These are phyloP conservation scores for Yamadazyma jaroonii DNA, from an alignment of 1,139 yeast species.

Conservation along the genomic window DNA sequence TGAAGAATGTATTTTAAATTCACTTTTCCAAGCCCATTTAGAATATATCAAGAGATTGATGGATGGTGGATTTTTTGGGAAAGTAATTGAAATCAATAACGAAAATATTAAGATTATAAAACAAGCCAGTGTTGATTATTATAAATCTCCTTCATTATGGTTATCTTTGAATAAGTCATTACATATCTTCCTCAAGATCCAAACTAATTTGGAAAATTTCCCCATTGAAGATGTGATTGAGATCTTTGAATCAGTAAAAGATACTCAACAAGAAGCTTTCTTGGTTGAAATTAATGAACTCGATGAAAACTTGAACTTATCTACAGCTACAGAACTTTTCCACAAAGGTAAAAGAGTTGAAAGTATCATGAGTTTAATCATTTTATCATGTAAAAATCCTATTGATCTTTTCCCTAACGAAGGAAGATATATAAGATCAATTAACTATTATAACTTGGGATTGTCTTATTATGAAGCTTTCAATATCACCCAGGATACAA, in stretches of 20 bases:
- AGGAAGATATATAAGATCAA: slow-evolving; percentile 54
- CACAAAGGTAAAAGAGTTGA: slow-evolving; percentile 16
- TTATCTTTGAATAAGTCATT: slow-evolving; percentile 49
- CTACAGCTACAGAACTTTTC: slow-evolving; percentile 11
- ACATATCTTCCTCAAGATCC: slow-evolving; percentile 43
- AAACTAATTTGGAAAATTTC: slow-evolving; percentile 36
- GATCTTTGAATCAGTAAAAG: slow-evolving; percentile 23
- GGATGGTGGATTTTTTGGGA: slow-evolving; percentile 62
- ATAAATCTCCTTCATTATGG: slow-evolving; percentile 52
- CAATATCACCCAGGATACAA: slow-evolving; percentile 23
- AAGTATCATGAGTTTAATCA: slow-evolving; percentile 21
- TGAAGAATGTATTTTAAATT: slow-evolving; percentile 56
- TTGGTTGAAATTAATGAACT: slow-evolving; percentile 16
- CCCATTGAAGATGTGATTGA: slow-evolving; percentile 41
- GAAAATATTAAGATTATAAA: slow-evolving; percentile 52
- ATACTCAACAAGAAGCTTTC: slow-evolving; percentile 52
- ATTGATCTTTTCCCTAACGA: slow-evolving; percentile 29
- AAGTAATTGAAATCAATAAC: slow-evolving; percentile 38
- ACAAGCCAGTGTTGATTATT: slow-evolving; percentile 35
- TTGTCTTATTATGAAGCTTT: slow-evolving; percentile 55
- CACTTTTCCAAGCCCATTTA: slow-evolving; percentile 57
- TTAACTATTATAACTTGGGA: slow-evolving; percentile 69
- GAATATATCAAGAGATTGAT: slow-evolving; percentile 53
- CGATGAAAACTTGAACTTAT: slow-evolving; percentile 11
- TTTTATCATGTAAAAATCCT: slow-evolving; percentile 29